Evolutionary conservation across 371 early-diverging fungal species (phyloP).

Genomic region (Zopfochytrium polystomum): DNA sequence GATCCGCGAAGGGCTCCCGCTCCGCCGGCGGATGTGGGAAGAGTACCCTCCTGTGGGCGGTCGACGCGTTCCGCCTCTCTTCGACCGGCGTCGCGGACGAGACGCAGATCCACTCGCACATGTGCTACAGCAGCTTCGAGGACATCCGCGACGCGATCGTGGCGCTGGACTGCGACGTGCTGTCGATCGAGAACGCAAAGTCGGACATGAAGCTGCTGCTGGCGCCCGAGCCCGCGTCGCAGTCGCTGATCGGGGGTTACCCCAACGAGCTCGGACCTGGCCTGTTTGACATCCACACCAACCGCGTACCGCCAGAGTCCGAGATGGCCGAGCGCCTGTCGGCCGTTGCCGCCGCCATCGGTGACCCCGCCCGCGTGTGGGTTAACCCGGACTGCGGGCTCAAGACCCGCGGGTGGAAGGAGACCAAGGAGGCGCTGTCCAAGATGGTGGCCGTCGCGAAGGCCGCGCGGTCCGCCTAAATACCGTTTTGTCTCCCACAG

Average conservation of each 20-base stretch:
- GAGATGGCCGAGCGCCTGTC: slow-evolving; percentile 84
- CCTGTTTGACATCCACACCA: slow-evolving; percentile 87
- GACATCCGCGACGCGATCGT: slow-evolving; percentile 92
- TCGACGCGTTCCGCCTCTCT: slow-evolving; percentile 87
- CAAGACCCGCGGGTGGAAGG: slow-evolving; percentile 93
- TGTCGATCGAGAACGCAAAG: slow-evolving; percentile 96
- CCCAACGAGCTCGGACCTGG: slow-evolving; percentile 93
- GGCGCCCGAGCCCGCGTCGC: slow-evolving; percentile 73
- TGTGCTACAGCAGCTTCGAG: slow-evolving; percentile 97
- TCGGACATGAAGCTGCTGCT: slow-evolving; percentile 89
- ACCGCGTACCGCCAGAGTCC: slow-evolving; percentile 84
- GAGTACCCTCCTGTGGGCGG: slow-evolving; percentile 93
- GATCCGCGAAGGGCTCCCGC: slow-evolving; percentile 95
- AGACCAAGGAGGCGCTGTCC: slow-evolving; percentile 78
- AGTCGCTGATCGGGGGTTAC: no score
- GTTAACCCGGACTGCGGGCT: slow-evolving; percentile 98
- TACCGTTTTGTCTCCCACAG: no score
- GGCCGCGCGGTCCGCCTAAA: slow-evolving; percentile 14
- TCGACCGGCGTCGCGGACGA: slow-evolving; percentile 81
- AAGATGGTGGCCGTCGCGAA: slow-evolving; percentile 51
- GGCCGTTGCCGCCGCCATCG: slow-evolving; percentile 56
- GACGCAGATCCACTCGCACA: slow-evolving; percentile 91
- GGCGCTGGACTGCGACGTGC: slow-evolving; percentile 68
- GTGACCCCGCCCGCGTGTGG: slow-evolving; percentile 73
- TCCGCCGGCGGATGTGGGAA: slow-evolving; percentile 83